Percentiles rank a stretch among this genome's conserved stretches.
Conservation (phyloP, 2,329 filamentous ascomycete genomes). For the Colletotrichum euphorbiae region DNA sequence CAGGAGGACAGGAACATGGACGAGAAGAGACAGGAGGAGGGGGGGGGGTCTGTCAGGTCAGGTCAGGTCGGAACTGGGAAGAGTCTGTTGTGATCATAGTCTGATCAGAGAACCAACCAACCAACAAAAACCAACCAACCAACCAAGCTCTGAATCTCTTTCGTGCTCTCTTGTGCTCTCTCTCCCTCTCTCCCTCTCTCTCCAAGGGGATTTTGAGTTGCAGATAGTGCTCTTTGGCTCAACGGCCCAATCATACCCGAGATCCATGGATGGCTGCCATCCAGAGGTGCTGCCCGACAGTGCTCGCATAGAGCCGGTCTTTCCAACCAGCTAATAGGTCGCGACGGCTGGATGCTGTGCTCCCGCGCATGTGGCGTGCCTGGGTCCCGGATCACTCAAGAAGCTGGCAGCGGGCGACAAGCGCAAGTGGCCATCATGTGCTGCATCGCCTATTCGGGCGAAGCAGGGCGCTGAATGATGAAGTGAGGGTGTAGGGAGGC, state of each 20-base stretch:
- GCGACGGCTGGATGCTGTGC: not conserved
- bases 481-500: not conserved
- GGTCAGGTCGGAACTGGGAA: not conserved
- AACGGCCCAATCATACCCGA: not conserved
- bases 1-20: slow-evolving; percentile 3
- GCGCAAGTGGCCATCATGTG: not conserved
- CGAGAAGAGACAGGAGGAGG: slow-evolving; percentile 6
- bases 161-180: not conserved
- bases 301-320: slow-evolving; percentile 13
- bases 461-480: not conserved
- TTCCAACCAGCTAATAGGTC: not conserved
- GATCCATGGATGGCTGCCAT: not conserved
- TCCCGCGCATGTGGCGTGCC: too few relatives aligned
- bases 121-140: not conserved
- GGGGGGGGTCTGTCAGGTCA: not conserved
- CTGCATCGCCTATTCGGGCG: slow-evolving; percentile 1
- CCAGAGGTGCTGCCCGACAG: not conserved
- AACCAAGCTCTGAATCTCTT: slow-evolving; percentile 1
- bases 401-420: not conserved
- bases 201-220: not conserved
- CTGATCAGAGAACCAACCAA: not conserved
- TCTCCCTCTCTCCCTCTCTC: not conserved
- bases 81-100: slow-evolving; percentile 16
- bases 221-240: not conserved
- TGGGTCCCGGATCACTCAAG: not conserved